These are phyloP conservation scores for Tylopilus felleus DNA, from an alignment of 768 basidiomycete genomes.

Conservation along the genomic window DNA sequence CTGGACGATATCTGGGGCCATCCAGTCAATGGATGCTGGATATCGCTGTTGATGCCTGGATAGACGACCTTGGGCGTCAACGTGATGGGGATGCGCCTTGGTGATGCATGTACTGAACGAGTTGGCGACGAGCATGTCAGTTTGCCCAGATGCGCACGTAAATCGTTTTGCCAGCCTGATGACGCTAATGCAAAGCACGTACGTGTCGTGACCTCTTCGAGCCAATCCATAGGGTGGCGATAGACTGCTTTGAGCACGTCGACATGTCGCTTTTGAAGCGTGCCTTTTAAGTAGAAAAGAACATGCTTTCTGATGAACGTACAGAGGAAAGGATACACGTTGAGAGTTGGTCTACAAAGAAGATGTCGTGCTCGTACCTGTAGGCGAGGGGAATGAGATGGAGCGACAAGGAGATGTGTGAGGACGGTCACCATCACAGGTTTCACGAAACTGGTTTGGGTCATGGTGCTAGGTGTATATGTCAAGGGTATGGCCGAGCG, in stretches of 20 bases:
- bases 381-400: background rate
- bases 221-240: slow-evolving; percentile 82
- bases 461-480: slow-evolving; percentile 96
- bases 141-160: slow-evolving; percentile 48
- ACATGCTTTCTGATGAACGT: too few species aligned
- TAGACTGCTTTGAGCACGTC: slow-evolving; percentile 73
- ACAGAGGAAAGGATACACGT: too few species aligned
- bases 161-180: too few species aligned
- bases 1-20: slow-evolving; percentile 50
- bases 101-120: slow-evolving; percentile 92
- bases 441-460: slow-evolving; percentile 86
- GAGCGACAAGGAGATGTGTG: slow-evolving; percentile 10
- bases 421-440: slow-evolving; percentile 63
- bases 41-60: slow-evolving; percentile 91
- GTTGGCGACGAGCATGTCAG: slow-evolving; percentile 89
- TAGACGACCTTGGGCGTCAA: slow-evolving; percentile 78
- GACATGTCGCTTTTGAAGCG: too few species aligned
- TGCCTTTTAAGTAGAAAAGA: too few species aligned
- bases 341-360: slow-evolving; percentile 41
- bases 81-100: slow-evolving; percentile 65
- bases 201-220: slow-evolving; percentile 91
- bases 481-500: slow-evolving; percentile 81
- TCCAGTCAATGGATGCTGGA: slow-evolving; percentile 38
- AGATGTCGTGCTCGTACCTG: slow-evolving; percentile 71
- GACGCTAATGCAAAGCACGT: slow-evolving; percentile 25